Evolutionary conservation across 192 early-diverging fungal species (phyloP).

Genomic region (Thoreauomyces humboldtii): DNA sequence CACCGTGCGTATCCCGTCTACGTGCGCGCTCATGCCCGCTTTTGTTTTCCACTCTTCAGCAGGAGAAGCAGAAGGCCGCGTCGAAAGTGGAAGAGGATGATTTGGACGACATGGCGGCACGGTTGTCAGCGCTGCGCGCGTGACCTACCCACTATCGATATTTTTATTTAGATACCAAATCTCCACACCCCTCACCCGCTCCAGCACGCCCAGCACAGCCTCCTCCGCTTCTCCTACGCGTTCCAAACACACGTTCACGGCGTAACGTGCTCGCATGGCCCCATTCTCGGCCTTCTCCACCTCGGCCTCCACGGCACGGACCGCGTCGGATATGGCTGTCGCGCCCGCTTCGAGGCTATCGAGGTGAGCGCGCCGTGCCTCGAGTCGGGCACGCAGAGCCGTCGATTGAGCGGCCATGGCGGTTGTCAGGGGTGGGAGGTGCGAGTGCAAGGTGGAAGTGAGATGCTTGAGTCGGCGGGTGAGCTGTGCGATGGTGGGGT

Average conservation of each 20-base stretch:
- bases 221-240: conserved; percentile 27
- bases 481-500: not conserved
- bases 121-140: conserved; percentile 76
- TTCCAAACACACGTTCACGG: conserved; percentile 19
- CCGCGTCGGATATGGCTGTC: not conserved
- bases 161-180: too few species aligned
- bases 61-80: conserved; percentile 40
- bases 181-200: conserved; percentile 10
- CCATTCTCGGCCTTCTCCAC: conserved; percentile 24
- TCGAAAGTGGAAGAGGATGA: conserved; percentile 67
- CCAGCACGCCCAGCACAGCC: conserved; percentile 19
- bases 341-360: not conserved
- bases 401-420: not conserved
- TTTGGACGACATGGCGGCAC: conserved; percentile 79
- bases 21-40: conserved; percentile 6
- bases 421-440: not conserved
- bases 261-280: conserved; percentile 13
- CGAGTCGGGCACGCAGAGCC: not conserved
- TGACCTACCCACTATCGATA: too few species aligned
- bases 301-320: not conserved
- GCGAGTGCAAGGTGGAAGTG: not conserved
- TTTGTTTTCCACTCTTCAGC: conserved; percentile 9
- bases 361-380: not conserved
- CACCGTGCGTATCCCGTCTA: conserved; percentile 9
- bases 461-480: conserved; percentile 14